Conservation (phyloP, 257 asterid species). For the Leonotis leonurus region DNA sequence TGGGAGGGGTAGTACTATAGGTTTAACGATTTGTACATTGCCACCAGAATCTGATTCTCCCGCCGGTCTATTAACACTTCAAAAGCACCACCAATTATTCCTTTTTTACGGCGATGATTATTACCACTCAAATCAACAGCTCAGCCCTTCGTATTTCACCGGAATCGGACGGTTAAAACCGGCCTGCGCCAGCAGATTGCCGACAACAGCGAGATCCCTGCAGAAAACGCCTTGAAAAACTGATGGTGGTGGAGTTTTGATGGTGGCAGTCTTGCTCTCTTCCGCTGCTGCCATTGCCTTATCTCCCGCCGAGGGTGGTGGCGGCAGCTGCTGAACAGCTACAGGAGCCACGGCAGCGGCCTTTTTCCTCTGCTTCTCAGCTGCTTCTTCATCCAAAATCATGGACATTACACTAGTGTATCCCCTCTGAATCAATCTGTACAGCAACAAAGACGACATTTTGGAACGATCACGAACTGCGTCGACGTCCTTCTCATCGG, state of each 20-base stretch:
- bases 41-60: slow-evolving; percentile 39
- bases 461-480: slow-evolving; percentile 68
- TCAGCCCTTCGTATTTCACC: slow-evolving; percentile 72
- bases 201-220: slow-evolving; percentile 76
- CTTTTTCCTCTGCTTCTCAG: slow-evolving; percentile 62
- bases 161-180: slow-evolving; percentile 75
- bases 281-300: no score
- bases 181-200: slow-evolving; percentile 58
- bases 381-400: slow-evolving; percentile 63
- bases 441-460: slow-evolving; percentile 68
- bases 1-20: slow-evolving; percentile 26
- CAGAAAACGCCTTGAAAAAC: slow-evolving; percentile 83
- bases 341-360: slow-evolving; percentile 26
- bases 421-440: slow-evolving; percentile 90
- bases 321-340: slow-evolving; percentile 29
- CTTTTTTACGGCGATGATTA: background rate
- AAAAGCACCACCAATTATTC: background rate
- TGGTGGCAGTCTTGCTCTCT: slow-evolving; percentile 21
- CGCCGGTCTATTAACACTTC: slow-evolving; percentile 33
- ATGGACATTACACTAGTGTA: slow-evolving; percentile 49
- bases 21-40: slow-evolving; percentile 37
- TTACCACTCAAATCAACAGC: slow-evolving; percentile 43
- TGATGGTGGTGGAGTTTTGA: slow-evolving; percentile 37
- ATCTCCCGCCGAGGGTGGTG: background rate
- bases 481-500: slow-evolving; percentile 64